Conservation (phyloP, 2,329 filamentous ascomycete species). For the Aureobasidium sp. region DNA sequence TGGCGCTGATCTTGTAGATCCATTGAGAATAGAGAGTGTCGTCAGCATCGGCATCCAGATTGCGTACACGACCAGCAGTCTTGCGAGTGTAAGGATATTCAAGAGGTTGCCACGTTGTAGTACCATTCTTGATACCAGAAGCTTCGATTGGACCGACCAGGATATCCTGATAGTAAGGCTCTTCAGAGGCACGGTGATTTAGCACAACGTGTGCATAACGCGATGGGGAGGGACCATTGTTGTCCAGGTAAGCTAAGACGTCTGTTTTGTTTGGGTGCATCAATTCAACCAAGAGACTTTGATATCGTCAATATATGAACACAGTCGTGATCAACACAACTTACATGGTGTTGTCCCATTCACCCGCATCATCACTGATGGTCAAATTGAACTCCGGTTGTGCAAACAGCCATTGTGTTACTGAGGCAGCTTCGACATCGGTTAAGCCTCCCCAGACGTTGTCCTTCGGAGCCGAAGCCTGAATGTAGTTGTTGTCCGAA, state of each 20-base stretch:
- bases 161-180: conserved; percentile 35
- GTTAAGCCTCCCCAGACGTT: conserved; percentile 39
- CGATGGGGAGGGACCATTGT: conserved; percentile 29
- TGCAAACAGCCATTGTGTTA: conserved; percentile 36
- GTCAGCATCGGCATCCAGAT: conserved; percentile 35
- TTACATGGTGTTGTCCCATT: conserved; percentile 24
- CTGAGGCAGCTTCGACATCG: conserved; percentile 33
- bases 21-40: conserved; percentile 27
- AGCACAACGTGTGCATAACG: conserved; percentile 42
- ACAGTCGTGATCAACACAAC: not conserved
- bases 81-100: conserved; percentile 38
- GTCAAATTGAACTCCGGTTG: conserved; percentile 36
- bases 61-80: conserved; percentile 35
- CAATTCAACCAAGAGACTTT: conserved; percentile 30
- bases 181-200: conserved; percentile 34
- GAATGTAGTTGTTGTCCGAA: conserved; percentile 11
- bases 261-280: conserved; percentile 45
- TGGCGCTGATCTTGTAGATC: conserved; percentile 31
- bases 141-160: conserved; percentile 44
- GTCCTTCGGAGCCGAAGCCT: conserved; percentile 32
- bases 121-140: conserved; percentile 31
- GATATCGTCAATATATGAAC: not conserved
- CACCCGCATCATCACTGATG: conserved; percentile 21
- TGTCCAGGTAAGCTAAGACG: conserved; percentile 40
- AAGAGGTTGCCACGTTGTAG: conserved; percentile 35